These are phyloP conservation scores for Pythium pyrilobum DNA, from an alignment of 352 stramenopile genomes.

Conservation along the genomic window DNA sequence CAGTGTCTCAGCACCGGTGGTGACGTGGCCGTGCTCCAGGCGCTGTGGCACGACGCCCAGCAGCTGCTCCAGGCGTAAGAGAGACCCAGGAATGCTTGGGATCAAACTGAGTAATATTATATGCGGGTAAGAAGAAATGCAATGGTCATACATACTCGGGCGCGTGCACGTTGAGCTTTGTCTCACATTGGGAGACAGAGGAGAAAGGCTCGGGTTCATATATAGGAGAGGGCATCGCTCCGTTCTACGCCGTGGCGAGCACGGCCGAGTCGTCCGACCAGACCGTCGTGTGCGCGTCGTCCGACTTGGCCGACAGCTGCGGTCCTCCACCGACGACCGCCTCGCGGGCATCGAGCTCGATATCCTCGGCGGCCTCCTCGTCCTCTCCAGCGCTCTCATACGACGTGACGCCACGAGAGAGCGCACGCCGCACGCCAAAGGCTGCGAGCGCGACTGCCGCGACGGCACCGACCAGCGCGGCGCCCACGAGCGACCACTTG, in stretches of 20 bases:
- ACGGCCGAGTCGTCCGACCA: conserved; percentile 11
- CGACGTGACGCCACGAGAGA: conserved; percentile 2
- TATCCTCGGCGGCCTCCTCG: not conserved
- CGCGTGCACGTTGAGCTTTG: too few relatives aligned
- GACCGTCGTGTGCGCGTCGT: not conserved
- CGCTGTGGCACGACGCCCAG: conserved; percentile 20
- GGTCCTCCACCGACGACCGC: not conserved
- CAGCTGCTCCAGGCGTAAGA: conserved; percentile 1
- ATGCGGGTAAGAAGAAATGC: too few relatives aligned
- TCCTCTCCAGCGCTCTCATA: not conserved
- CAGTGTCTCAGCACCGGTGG: conserved; percentile 3
- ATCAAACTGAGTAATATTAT: too few relatives aligned
- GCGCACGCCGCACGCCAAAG: conserved; percentile 8
- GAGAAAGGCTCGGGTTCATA: too few relatives aligned
- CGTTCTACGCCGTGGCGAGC: conserved; percentile 8
- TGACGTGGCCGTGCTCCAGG: conserved; percentile 18
- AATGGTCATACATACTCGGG: too few relatives aligned
- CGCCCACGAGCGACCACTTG: conserved; percentile 6
- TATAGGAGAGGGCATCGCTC: too few relatives aligned
- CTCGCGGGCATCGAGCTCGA: not conserved
- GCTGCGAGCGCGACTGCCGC: conserved; percentile 9
- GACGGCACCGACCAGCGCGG: conserved; percentile 11
- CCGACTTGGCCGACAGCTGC: not conserved
- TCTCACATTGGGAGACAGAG: too few relatives aligned
- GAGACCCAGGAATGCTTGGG: not conserved